Base-by-base conservation (phyloP, 208 protist species). In the Crithidia expoeki region DNA sequence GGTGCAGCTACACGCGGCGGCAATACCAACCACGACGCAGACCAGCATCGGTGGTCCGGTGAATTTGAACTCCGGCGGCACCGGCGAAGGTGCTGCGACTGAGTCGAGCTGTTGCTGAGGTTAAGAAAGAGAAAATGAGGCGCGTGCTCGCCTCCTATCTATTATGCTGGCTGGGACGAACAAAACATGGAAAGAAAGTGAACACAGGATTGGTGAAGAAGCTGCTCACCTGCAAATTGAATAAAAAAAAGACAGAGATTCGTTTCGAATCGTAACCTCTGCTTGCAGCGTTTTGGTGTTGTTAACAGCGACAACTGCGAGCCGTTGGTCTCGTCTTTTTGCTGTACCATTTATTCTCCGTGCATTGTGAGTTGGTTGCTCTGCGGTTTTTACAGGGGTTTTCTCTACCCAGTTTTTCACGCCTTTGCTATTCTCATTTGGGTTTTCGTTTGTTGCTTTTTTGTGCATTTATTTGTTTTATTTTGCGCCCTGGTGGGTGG, bases 1-100 rank as follows among this genome's bases (percentile, higher is more conserved):
- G 27, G 87, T 95, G 51, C 87, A 93, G 77, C 81, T 95, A 40
- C 84, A 93, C 58, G 74, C 81, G 16, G 76, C 84, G 0, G 78
- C 85, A 27, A 74, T 90, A 4, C 68, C 81, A 1, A 67, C 68
- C 16, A 50, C 57, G 23, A 60, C 72, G 28, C 42, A 59, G 23
- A 58, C 60, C 25, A 70, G 61, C n/a, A 65, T 64, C 23, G 57
- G 42, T 36, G 71, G 49, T 4, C 19, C 51, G 25, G 63, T 62
- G 0, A 53, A 58, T 23, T 47, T 69, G 14, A 62, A 58, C 38
- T 47, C 72, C 17, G 51, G 40, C 53, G 34, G 34, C 33, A 33
- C n/a, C 19, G 32, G 33, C 36, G 55, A 28, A 17, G 42, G 68
- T 21, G 27, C 47, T 11, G 52, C 62, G 32, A 23, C 70, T 28